Base-by-base conservation (phyloP, 495 filamentous ascomycete genomes). In the Saxophila tyrrhenica region DNA sequence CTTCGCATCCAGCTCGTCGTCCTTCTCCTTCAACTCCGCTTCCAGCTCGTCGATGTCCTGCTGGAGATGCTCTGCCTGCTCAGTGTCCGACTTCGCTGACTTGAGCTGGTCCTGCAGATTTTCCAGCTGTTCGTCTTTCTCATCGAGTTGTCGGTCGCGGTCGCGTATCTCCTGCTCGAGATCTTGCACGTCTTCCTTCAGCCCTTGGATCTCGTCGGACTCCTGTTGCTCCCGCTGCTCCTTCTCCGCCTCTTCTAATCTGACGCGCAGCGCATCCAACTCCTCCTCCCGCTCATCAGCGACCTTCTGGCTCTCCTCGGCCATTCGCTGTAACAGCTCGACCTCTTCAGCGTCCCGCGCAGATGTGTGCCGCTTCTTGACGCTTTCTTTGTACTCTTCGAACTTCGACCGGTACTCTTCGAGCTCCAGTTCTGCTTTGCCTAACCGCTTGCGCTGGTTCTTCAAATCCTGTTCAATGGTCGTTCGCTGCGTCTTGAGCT, bases 401-500 rank as follows among this genome's bases (percentile, higher is more conserved):
- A 95, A 77, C 68, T 92, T 85, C 55, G 82, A 75, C 45, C 81
- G 74, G 63, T 88, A 94, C 46, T 75, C 71, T 65, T 94, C 88
- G 2, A 94, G 69, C 23, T 85, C 87, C 51, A 84, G 84, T 71
- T 96, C 88, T 24, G 88, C 88, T 39, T 78, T 73, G 32, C 74
- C 75, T 15, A 98, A 73, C 8, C 77, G 80, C 66, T 95, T 95
- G 62, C 83, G 82, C 69, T 89, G 92, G 49, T 80, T 79, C 48
- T 82, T 78, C 13, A 98, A 78, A 57, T 98, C 92, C 47, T 81
- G 78, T 63, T 90, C 82, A 77, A 97, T 83, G 1, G 86, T 90
- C 50, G 91, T 75, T 65, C 84, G 84, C 64, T 90, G 80, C 50
- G 95, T 86, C 69, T 96, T 96, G 39, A 98, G 80, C 56, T 95